Base-by-base conservation (phyloP, 2,329 filamentous ascomycete species). In the Nakataea oryzae region DNA sequence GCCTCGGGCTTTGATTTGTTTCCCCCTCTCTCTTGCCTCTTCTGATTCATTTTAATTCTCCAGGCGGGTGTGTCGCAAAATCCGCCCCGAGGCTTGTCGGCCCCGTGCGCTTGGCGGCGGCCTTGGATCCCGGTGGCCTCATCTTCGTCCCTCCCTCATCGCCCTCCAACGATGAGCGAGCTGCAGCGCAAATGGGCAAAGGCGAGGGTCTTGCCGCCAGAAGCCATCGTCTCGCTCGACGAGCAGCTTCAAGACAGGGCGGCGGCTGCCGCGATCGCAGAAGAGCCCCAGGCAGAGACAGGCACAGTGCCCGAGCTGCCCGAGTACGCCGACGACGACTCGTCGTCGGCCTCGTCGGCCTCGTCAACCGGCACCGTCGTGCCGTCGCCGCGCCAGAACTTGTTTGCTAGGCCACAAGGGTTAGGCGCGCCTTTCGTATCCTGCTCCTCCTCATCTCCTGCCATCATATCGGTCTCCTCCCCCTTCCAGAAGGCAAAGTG, bases 331-430 rank as follows among this genome's bases (percentile, higher is more conserved):
- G 83, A 90, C 68, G 86, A 87, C 66, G 87, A 90, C 72, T 89
- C 86, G 17, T 90, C 86, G 1, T 88, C 86, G 11, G 84, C 90
- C 17, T 96, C 89, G 0, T 96, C 92, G n/a, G 87, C 91, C 50
- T 96, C 93, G 3, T 97, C 93, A 1, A 91, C 92, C 3, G 92
- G 93, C 29, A 97, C 93, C n/a, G 83, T 97, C 64, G 88, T 91
- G 65, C 91, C 93, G 0, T 90, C 89, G 5, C 84, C 85, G 8
- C 88, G 84, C 67, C 85, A 87, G 67, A 87, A 87, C 65, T 78
- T 92, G 54, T 91, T 92, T 75, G 88, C 88, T 63, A 82, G 87
- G 66, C 85, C 87, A 58, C 81, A 83, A 75, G 82, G 86, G 88
- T 90, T 60, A 24, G 58, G 24, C 12, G 13, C n/a, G 26, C 32